Conservation (phyloP, 2,329 filamentous ascomycete species). For the Trichoderma sp. region DNA sequence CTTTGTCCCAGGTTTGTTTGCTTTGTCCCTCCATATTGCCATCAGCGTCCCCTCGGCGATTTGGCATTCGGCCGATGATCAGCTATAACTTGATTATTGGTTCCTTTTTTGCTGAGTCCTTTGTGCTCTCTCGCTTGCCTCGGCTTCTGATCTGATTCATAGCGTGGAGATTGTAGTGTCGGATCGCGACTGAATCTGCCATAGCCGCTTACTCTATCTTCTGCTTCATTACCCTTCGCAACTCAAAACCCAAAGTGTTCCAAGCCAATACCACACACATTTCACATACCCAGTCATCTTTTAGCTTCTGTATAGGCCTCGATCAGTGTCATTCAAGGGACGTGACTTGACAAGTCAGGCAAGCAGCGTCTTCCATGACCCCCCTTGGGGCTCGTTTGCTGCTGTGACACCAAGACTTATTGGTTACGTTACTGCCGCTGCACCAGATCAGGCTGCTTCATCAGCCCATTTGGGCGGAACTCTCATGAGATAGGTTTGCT, state of each 20-base stretch:
- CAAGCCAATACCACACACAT: neutral
- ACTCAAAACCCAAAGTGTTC: conserved; percentile 17
- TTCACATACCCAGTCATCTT: neutral
- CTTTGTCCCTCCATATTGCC: neutral
- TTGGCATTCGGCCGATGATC: neutral
- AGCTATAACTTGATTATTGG: neutral
- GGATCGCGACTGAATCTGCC: neutral
- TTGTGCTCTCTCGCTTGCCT: conserved; percentile 2
- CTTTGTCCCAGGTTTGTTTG: neutral
- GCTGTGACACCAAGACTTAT: conserved; percentile 18
- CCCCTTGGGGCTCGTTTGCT: conserved; percentile 7
- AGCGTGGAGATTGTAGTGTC: neutral
- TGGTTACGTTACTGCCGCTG: conserved; percentile 20
- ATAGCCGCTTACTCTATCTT: neutral
- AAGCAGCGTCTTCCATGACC: neutral
- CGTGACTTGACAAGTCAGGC: neutral
- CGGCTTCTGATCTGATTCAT: neutral
- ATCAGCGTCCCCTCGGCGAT: too few species aligned
- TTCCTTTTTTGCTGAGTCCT: neutral
- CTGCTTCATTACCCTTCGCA: neutral
- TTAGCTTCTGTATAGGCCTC: neutral
- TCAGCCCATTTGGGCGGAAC: neutral
- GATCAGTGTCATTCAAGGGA: neutral
- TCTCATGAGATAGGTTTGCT: neutral
- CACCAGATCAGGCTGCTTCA: conserved; percentile 1